phyloP scores from a whole-genome alignment of 805 yeast species.

The Yarrowia keelungensis region DNA sequence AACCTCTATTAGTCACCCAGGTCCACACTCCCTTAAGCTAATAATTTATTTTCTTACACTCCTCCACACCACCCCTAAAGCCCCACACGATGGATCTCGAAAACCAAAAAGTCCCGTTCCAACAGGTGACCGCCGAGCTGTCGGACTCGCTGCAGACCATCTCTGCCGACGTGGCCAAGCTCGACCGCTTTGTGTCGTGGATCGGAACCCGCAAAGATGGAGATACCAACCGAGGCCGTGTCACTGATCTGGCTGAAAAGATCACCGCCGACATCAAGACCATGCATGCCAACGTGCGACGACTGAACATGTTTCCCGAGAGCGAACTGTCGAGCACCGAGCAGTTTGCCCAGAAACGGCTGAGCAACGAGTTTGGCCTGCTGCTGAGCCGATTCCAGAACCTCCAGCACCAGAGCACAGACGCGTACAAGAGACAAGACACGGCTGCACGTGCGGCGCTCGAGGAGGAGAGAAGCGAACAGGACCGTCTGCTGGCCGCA shows the following conservation, averaged over 20 bases:
- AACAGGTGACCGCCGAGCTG: slow-evolving; percentile 22
- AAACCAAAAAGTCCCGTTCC: slow-evolving; percentile 34
- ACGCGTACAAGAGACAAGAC: slow-evolving; percentile 51
- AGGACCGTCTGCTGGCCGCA: slow-evolving; percentile 14
- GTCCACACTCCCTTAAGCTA: background rate
- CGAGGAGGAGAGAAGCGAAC: slow-evolving; percentile 34
- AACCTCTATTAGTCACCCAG: slow-evolving; percentile 19
- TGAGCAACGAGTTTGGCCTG: slow-evolving; percentile 62
- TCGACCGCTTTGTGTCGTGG: slow-evolving; percentile 36
- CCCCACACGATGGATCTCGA: slow-evolving; percentile 18
- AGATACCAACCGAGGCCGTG: slow-evolving; percentile 38
- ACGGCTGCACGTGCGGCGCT: slow-evolving; percentile 34
- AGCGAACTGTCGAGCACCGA: slow-evolving; percentile 42
- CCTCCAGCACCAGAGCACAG: slow-evolving; percentile 58
- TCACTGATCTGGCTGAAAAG: slow-evolving; percentile 41
- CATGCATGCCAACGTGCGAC: slow-evolving; percentile 35
- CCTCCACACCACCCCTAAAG: background rate
- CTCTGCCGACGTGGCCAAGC: slow-evolving; percentile 32
- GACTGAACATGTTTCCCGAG: slow-evolving; percentile 33
- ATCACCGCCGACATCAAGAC: slow-evolving; percentile 41
- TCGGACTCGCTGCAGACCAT: slow-evolving; percentile 21
- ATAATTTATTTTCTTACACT: background rate
- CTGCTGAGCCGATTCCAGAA: slow-evolving; percentile 57
- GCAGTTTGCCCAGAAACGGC: slow-evolving; percentile 57
- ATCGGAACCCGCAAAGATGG: slow-evolving; percentile 37